A percentile compares a stretch with the other conserved stretches of the same genome.
Conservation (phyloP, 306 rosid species). For the Fragaria nilgerrensis region DNA sequence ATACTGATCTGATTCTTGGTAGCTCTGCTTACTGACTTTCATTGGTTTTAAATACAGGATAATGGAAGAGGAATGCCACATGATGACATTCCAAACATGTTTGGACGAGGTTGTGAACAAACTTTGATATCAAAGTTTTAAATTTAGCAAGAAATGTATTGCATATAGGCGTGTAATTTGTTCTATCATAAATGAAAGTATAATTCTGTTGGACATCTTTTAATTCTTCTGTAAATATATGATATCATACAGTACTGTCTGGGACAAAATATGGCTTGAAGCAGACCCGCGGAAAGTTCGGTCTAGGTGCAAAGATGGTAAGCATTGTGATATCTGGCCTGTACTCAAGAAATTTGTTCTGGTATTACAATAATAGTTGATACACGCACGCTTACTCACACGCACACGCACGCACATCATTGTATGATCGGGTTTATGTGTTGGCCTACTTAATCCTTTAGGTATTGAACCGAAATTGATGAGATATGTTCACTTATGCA, state of each 20-base stretch:
- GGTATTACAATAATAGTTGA: not conserved
- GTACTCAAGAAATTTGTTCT: slow-evolving; percentile 20
- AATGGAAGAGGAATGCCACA: slow-evolving; percentile 98
- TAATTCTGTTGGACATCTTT: not conserved
- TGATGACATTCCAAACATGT: slow-evolving; percentile 97
- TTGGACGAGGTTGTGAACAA: slow-evolving; percentile 82
- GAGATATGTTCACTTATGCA: slow-evolving; percentile 30
- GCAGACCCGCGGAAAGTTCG: slow-evolving; percentile 97
- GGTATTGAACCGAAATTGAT: slow-evolving; percentile 3
- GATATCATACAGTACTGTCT: slow-evolving; percentile 65
- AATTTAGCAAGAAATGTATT: not conserved
- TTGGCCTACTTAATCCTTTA: slow-evolving; percentile 10
- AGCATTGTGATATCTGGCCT: slow-evolving; percentile 11
- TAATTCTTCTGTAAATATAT: slow-evolving; percentile 30
- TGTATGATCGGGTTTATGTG: slow-evolving; percentile 14
- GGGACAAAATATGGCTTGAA: slow-evolving; percentile 96
- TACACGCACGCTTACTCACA: not conserved
- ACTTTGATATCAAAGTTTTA: slow-evolving; percentile 23
- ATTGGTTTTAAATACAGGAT: slow-evolving; percentile 55
- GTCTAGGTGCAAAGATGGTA: slow-evolving; percentile 99
- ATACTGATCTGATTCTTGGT: slow-evolving; percentile 7
- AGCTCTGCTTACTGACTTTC: not conserved
- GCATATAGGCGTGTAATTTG: slow-evolving; percentile 2
- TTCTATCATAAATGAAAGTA: slow-evolving; percentile 1
- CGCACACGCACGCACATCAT: not conserved